A percentile compares a stretch with the other conserved stretches of the same genome.
phyloP scores from a whole-genome alignment of 2,329 filamentous ascomycete species.

The Colletotrichum aenigma region DNA sequence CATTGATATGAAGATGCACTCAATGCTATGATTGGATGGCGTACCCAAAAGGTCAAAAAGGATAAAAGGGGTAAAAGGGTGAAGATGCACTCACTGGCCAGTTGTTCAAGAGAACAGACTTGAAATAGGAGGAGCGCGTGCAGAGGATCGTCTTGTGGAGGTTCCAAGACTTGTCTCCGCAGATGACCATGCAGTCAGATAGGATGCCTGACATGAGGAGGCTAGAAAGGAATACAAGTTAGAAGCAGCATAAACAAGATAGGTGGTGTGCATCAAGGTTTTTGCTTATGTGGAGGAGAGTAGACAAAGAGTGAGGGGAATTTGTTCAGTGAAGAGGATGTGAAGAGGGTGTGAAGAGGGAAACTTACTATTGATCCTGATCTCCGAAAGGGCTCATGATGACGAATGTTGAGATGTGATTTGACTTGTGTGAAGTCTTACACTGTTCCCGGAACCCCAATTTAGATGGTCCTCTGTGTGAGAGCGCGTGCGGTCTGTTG shows the following conservation, averaged over 20 bases:
- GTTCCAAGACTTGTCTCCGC: background rate
- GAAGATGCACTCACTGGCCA: background rate
- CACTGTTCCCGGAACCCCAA: rapidly evolving
- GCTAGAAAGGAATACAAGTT: background rate
- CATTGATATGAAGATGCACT: background rate
- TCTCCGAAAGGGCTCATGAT: background rate
- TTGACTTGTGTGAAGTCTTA: background rate
- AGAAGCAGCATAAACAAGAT: background rate
- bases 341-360: no score
- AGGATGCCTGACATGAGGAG: background rate
- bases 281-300: background rate
- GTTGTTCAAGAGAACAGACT: background rate
- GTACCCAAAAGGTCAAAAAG: background rate
- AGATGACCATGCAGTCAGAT: background rate
- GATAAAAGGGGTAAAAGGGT: background rate
- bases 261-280: rapidly evolving
- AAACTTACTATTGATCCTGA: background rate
- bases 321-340: background rate
- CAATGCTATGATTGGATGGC: background rate
- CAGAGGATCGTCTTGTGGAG: background rate
- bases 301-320: background rate
- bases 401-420: background rate
- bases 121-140: background rate
- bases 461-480: background rate
- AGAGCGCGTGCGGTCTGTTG: background rate